Evolutionary conservation across 2,329 filamentous ascomycete species (phyloP).

Genomic region (Fusarium sulawesiense): DNA sequence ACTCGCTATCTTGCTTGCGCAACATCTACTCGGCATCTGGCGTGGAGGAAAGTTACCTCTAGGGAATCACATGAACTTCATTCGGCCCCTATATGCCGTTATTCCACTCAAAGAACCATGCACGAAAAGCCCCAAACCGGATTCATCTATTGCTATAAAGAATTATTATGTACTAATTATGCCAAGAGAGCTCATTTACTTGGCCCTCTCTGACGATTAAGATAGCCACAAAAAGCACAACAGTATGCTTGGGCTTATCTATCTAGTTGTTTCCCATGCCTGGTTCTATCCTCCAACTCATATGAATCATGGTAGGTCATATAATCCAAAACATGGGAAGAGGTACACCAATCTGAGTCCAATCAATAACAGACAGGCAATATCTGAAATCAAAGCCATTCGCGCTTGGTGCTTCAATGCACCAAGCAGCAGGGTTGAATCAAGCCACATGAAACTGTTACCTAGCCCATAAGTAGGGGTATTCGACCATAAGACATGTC

Average conservation of each 20-base stretch:
- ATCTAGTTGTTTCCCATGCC: slow-evolving; percentile 21
- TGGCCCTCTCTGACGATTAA: slow-evolving; percentile 1
- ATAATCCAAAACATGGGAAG: neutral
- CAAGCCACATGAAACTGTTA: neutral
- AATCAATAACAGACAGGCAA: neutral
- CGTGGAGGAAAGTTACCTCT: neutral
- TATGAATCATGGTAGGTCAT: slow-evolving; percentile 11
- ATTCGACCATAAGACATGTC: neutral
- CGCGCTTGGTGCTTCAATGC: neutral
- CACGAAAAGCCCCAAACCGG: neutral
- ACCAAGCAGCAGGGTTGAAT: neutral
- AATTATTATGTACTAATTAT: slow-evolving; percentile 29
- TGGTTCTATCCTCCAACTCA: slow-evolving; percentile 7
- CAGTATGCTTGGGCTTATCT: neutral
- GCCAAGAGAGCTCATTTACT: neutral
- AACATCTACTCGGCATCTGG: neutral
- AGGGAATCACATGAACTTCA: neutral
- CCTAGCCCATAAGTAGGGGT: neutral
- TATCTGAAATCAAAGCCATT: neutral
- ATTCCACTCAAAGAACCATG: neutral
- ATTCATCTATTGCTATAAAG: slow-evolving; percentile 13
- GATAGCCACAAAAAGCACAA: slow-evolving; percentile 6
- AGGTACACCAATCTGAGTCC: slow-evolving; percentile 3
- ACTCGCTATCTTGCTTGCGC: neutral
- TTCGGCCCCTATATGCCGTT: neutral